Conservation (phyloP, 1,284 basidiomycete species). For the Macrocystidia cucumis region DNA sequence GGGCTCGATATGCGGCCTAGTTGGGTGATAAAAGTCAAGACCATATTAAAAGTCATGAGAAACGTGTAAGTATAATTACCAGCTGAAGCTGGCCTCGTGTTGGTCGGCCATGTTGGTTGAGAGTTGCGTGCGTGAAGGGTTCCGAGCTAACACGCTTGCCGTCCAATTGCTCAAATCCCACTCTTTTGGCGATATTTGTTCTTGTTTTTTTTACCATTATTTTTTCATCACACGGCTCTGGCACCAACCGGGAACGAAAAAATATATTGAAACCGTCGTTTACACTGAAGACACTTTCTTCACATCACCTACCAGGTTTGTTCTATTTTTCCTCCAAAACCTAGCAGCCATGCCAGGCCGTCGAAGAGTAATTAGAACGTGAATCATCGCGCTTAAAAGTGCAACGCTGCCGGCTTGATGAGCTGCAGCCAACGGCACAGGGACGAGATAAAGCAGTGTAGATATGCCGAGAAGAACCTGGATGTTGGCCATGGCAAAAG, state of each 20-base stretch:
- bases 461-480: slow-evolving; percentile 90
- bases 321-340: slow-evolving; percentile 41
- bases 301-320: background rate
- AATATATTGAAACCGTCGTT: no score
- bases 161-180: no score
- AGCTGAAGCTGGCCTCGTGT: slow-evolving; percentile 38
- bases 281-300: no score
- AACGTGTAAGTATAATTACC: slow-evolving; percentile 23
- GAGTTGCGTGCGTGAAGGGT: no score
- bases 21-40: slow-evolving; percentile 12
- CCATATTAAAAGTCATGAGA: background rate
- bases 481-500: slow-evolving; percentile 78
- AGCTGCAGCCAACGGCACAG: slow-evolving; percentile 84
- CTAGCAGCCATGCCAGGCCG: slow-evolving; percentile 66
- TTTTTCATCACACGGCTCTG: no score
- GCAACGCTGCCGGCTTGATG: slow-evolving; percentile 95
- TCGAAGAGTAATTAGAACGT: slow-evolving; percentile 68
- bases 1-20: slow-evolving; percentile 52
- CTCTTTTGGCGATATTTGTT: no score
- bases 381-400: slow-evolving; percentile 81
- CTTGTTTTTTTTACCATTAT: no score
- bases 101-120: slow-evolving; percentile 26
- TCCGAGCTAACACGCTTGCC: no score
- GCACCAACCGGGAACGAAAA: no score
- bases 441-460: slow-evolving; percentile 92